Conservation (phyloP, 768 basidiomycete species). For the Suillus bovinus region DNA sequence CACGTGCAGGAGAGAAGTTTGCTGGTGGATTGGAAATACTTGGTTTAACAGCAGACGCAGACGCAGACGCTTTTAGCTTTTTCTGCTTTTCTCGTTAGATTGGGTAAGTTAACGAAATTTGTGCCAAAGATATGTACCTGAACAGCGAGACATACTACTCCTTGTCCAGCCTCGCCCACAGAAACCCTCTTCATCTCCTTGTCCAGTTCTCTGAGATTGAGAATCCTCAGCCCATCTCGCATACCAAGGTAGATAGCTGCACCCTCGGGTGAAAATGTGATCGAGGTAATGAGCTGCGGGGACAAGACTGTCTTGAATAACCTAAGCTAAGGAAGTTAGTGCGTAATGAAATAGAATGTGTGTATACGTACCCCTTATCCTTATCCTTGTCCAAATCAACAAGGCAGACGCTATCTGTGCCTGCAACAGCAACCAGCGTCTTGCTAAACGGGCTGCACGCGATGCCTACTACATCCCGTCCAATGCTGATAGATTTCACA, state of each 20-base stretch:
- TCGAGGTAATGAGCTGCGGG: conserved; percentile 54
- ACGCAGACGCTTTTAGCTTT: conserved; percentile 18
- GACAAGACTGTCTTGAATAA: conserved; percentile 59
- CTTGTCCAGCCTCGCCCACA: conserved; percentile 47
- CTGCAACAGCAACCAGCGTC: conserved; percentile 60
- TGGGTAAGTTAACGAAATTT: too few relatives aligned
- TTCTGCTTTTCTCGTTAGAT: conserved; percentile 9
- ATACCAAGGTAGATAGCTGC: conserved; percentile 68
- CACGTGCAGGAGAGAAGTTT: conserved; percentile 13
- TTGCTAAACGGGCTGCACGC: conserved; percentile 77
- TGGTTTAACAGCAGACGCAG: background rate
- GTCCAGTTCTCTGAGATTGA: conserved; percentile 67
- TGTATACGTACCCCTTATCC: conserved; percentile 57
- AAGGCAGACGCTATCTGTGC: conserved; percentile 53
- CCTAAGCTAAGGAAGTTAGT: conserved; percentile 33
- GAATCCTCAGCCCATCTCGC: conserved; percentile 58
- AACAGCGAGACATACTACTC: conserved; percentile 54
- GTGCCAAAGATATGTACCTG: conserved; percentile 44
- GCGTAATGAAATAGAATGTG: background rate
- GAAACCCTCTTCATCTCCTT: conserved; percentile 57
- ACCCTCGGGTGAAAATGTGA: conserved; percentile 70
- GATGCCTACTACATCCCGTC: conserved; percentile 54
- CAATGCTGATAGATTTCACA: conserved; percentile 44
- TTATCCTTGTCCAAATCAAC: conserved; percentile 81
- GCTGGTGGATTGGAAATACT: conserved; percentile 14